Conservation (phyloP, 2,329 filamentous ascomycete genomes). For the Fusarium humuli region DNA sequence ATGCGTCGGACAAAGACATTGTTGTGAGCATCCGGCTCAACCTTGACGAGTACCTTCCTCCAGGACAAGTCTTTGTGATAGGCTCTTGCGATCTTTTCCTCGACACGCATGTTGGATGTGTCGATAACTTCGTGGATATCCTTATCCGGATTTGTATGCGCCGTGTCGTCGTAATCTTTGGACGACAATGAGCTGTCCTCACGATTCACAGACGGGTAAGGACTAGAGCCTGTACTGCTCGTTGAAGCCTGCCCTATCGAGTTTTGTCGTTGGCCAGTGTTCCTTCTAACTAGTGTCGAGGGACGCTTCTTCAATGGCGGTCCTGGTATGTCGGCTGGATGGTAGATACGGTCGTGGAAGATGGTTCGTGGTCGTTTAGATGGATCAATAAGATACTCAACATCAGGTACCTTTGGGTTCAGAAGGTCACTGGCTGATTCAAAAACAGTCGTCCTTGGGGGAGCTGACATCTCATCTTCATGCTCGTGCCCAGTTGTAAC, state of each 20-base stretch:
- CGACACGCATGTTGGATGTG: slow-evolving; percentile 82
- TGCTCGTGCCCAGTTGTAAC: slow-evolving; percentile 65
- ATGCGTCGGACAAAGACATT: slow-evolving; percentile 97
- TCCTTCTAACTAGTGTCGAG: slow-evolving; percentile 52
- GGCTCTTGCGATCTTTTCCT: slow-evolving; percentile 96
- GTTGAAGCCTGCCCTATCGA: slow-evolving; percentile 42
- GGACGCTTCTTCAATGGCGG: slow-evolving; percentile 73
- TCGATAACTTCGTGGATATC: slow-evolving; percentile 59
- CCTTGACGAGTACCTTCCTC: slow-evolving; percentile 94
- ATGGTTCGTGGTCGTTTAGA: slow-evolving; percentile 86
- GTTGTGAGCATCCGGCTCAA: slow-evolving; percentile 98
- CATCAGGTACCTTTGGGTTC: slow-evolving; percentile 85
- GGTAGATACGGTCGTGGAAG: slow-evolving; percentile 96
- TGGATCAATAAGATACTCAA: slow-evolving; percentile 86
- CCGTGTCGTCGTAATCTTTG: slow-evolving; percentile 65
- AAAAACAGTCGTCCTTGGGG: slow-evolving; percentile 92
- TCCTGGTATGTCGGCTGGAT: slow-evolving; percentile 90
- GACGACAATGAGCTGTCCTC: slow-evolving; percentile 59
- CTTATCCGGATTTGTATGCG: slow-evolving; percentile 60
- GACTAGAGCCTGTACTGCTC: slow-evolving; percentile 51
- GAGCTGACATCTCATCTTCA: slow-evolving; percentile 68
- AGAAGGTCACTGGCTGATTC: slow-evolving; percentile 94
- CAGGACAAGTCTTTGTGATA: slow-evolving; percentile 93
- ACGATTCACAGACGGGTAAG: slow-evolving; percentile 52
- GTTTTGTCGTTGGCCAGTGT: slow-evolving; percentile 44